Evolutionary conservation across 768 basidiomycete genomes (phyloP).

Genomic region (Lactifluus subvellereus): DNA sequence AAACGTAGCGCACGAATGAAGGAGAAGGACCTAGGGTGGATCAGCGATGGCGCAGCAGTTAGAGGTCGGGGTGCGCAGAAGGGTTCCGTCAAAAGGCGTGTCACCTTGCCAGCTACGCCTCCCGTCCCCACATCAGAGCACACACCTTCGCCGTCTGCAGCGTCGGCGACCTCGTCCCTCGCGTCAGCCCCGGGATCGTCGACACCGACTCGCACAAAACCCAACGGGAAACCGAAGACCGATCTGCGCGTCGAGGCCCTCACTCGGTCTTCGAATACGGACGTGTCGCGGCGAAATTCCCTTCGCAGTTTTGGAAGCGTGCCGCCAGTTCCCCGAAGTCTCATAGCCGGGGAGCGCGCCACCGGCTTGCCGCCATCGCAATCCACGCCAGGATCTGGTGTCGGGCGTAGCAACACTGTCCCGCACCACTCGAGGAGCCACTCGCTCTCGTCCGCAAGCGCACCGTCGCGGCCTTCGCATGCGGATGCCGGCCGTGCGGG

Average conservation of each 20-base stretch:
- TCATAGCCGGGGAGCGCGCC: not conserved
- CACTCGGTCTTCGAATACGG: constrained; percentile 10
- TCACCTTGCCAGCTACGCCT: not conserved
- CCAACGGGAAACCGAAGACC: constrained; percentile 1
- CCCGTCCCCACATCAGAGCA: not conserved
- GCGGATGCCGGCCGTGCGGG: not conserved
- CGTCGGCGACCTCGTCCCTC: not conserved
- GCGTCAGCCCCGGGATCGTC: not conserved
- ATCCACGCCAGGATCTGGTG: not conserved
- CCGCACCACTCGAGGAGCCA: not conserved
- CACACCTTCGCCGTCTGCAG: constrained; percentile 5
- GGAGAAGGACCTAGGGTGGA: constrained; percentile 23
- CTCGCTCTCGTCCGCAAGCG: not conserved
- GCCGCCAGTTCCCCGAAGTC: not conserved
- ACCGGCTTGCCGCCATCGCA: constrained; percentile 6
- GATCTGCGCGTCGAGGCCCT: constrained; percentile 15
- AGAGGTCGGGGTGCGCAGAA: constrained; percentile 18
- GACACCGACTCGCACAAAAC: constrained; percentile 2
- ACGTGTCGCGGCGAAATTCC: constrained; percentile 11
- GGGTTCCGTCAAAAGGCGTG: constrained; percentile 1
- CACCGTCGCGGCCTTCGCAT: constrained; percentile 11
- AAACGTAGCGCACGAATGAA: not conserved
- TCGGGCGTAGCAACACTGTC: not conserved
- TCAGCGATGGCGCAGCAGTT: constrained; percentile 19
- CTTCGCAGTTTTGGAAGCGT: constrained; percentile 11